Base-by-base conservation (phyloP, 2,329 filamentous ascomycete species). In the Scleromitrula shiraiana region DNA sequence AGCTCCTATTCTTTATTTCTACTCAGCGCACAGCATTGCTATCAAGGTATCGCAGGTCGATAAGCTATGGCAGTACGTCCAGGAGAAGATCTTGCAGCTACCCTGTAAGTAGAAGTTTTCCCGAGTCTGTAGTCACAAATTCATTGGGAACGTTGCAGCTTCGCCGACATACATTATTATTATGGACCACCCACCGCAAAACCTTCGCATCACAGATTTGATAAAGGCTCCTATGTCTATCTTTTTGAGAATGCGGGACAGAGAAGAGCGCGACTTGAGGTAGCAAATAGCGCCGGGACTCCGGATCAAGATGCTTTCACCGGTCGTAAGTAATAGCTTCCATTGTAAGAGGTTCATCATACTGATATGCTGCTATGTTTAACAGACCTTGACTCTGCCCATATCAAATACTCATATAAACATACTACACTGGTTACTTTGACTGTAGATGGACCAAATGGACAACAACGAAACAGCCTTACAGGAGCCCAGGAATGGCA, bases 291-390 rank as follows among this genome's bases (percentile, higher is more conserved):
- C 57, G 77, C 83, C 7, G 85, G 85, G 45, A 83, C 79, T 3
- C 77, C 84, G 1, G 76, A 84, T n/a, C 85, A 90, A 62, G 85
- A 90, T 69, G 85, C 85, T 9, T 88, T 90, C 62, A 77, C 80
- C 56, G 86, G 86, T 61, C 80, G 83, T 88, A 70, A 73, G 83
- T 67, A 27, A 30, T 14, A 8, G 5, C 20, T 19, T 20, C 6
- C 9, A 9, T 40, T 33, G 9, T 12, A 39, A 26, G 33, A 17
- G 23, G n/a, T 15, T 20, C 15, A 10, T 44, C 32, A 52, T 52
- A 57, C 45, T 37, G 10, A 19, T 30, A 36, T 24, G 15, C 39
- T 19, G 37, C 6, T 14, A 20, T 10, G 10, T 7, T 20, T 2
- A 26, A n/a, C 27, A 88, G 83, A 78, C 60, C 68, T 90, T 54